These are phyloP conservation scores for Phoma sp. DNA, from an alignment of 2,329 filamentous ascomycete species.

Conservation along the genomic window DNA sequence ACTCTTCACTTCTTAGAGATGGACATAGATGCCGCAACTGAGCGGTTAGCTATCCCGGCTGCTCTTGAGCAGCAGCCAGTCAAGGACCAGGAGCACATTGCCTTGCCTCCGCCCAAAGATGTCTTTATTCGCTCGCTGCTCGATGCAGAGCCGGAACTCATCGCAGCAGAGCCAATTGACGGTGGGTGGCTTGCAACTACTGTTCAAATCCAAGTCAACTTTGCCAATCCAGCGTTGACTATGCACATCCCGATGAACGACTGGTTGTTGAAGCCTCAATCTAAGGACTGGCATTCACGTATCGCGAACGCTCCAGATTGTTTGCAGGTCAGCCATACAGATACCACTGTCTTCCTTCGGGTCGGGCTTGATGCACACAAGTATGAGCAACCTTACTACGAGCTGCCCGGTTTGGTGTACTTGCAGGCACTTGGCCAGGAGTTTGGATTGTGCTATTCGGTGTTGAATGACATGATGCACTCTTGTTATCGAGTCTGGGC, in stretches of 20 bases:
- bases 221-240: neutral
- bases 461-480: neutral
- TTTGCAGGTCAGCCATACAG: neutral
- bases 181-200: constrained; percentile 10
- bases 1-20: constrained; percentile 3
- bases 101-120: constrained; percentile 1
- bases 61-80: neutral
- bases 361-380: neutral
- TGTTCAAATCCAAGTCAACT: constrained; percentile 7
- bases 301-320: neutral
- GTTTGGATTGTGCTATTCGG: neutral
- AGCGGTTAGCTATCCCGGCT: constrained; percentile 5
- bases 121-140: constrained; percentile 6
- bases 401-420: neutral
- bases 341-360: neutral
- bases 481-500: constrained; percentile 6
- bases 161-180: neutral
- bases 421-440: neutral
- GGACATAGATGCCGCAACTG: neutral
- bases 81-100: neutral
- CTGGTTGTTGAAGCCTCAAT: neutral
- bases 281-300: neutral
- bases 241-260: constrained; percentile 10
- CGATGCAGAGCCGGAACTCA: neutral
- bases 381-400: neutral